These are phyloP conservation scores for Clonostachys solani DNA, from an alignment of 2,329 filamentous ascomycete species.

Conservation along the genomic window DNA sequence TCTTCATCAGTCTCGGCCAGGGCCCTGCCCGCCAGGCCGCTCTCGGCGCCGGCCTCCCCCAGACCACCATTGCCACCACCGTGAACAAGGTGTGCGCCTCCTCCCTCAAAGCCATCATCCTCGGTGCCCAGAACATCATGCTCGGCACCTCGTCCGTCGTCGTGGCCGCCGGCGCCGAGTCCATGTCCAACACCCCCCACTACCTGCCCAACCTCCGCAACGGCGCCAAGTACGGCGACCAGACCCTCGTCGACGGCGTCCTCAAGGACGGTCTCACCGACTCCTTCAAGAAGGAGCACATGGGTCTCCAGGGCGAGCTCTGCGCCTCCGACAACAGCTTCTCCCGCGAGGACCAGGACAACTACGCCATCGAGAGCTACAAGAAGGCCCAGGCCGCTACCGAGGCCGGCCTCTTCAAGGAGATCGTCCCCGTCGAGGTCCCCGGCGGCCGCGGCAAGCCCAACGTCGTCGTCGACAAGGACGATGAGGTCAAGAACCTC, in stretches of 20 bases:
- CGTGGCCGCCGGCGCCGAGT: constrained; percentile 92
- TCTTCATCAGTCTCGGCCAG: constrained; percentile 80
- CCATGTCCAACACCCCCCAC: constrained; percentile 97
- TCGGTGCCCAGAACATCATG: constrained; percentile 96
- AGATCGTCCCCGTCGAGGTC: constrained; percentile 89
- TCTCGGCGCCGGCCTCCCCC: constrained; percentile 78
- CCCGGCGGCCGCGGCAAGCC: constrained; percentile 89
- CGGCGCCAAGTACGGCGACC: constrained; percentile 92
- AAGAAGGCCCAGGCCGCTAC: constrained; percentile 87
- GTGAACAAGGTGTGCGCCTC: constrained; percentile 99
- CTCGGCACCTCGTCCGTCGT: constrained; percentile 91
- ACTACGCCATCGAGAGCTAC: constrained; percentile 93
- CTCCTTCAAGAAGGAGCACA: constrained; percentile 93
- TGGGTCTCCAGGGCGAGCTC: constrained; percentile 91
- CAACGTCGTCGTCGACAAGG: constrained; percentile 70
- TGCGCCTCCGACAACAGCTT: constrained; percentile 82
- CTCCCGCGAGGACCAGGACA: constrained; percentile 82
- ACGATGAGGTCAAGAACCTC: constrained; percentile 96
- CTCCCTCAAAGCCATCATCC: constrained; percentile 86
- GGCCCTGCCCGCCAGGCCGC: constrained; percentile 95
- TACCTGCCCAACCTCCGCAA: constrained; percentile 85
- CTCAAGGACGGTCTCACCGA: constrained; percentile 94
- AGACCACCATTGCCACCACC: constrained; percentile 80
- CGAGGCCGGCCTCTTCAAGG: constrained; percentile 76
- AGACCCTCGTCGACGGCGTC: constrained; percentile 83